Conservation (phyloP, 2,329 filamentous ascomycete species). For the Aspergillus phoenicis region DNA sequence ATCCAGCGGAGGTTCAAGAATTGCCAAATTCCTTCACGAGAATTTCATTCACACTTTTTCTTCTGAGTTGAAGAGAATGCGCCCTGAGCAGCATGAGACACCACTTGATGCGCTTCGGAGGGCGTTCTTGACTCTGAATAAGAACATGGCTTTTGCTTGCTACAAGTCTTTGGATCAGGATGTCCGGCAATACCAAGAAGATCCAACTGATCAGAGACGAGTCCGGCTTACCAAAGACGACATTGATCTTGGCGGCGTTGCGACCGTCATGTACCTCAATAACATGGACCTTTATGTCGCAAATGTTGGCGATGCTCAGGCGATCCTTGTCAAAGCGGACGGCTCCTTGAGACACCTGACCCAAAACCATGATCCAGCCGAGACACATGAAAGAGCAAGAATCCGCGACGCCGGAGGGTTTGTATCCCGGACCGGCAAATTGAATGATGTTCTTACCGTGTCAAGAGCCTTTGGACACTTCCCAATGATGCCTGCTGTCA, state of each 20-base stretch:
- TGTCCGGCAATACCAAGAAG: slow-evolving; percentile 63
- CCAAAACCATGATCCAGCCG: slow-evolving; percentile 88
- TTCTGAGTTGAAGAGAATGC: slow-evolving; percentile 75
- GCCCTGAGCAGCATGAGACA: slow-evolving; percentile 68
- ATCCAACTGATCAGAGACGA: slow-evolving; percentile 66
- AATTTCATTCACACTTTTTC: slow-evolving; percentile 87
- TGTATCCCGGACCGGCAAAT: slow-evolving; percentile 88
- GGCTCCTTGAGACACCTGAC: slow-evolving; percentile 82
- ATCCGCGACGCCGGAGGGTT: slow-evolving; percentile 94
- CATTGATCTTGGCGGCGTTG: slow-evolving; percentile 84
- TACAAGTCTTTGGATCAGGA: slow-evolving; percentile 74
- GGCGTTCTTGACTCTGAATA: slow-evolving; percentile 87
- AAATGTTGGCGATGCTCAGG: slow-evolving; percentile 93
- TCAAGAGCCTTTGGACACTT: slow-evolving; percentile 95
- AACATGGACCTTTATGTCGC: slow-evolving; percentile 90
- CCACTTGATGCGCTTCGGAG: slow-evolving; percentile 81
- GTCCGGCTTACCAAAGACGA: slow-evolving; percentile 81
- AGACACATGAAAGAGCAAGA: slow-evolving; percentile 77
- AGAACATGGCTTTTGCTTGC: slow-evolving; percentile 84
- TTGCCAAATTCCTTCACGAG: slow-evolving; percentile 95
- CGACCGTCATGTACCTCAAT: slow-evolving; percentile 86
- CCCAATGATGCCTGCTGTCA: slow-evolving; percentile 86
- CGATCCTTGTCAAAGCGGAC: slow-evolving; percentile 90
- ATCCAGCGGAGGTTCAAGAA: slow-evolving; percentile 86
- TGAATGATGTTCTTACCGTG: slow-evolving; percentile 89